Conservation (phyloP, 164 flowering plant genomes). For the grape (Vitis vinifera) region ASM3070453v1 NC_081813.1:4455501-4456000, state of each 20-base stretch:
- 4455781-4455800: not conserved
- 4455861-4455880: too few species aligned
- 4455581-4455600: too few species aligned
- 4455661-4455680: not conserved
- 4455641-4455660: not conserved
- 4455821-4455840: not conserved
- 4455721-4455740: not conserved
- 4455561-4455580: too few species aligned
- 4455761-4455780: not conserved
- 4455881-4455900: too few species aligned
- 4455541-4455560: not conserved
- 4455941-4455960: not conserved
- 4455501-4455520: too few species aligned
- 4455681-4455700: not conserved
- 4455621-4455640: too few species aligned
- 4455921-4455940: not conserved
- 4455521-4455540: not conserved
- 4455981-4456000: constrained; percentile 51
- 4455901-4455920: not conserved
- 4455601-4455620: too few species aligned
- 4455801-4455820: not conserved
- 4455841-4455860: too few species aligned
- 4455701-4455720: not conserved
- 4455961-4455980: constrained; percentile 1
- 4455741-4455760: not conserved